Evolutionary conservation across 345 rosid genomes (phyloP).

Genomic region (Punica granatum): DNA sequence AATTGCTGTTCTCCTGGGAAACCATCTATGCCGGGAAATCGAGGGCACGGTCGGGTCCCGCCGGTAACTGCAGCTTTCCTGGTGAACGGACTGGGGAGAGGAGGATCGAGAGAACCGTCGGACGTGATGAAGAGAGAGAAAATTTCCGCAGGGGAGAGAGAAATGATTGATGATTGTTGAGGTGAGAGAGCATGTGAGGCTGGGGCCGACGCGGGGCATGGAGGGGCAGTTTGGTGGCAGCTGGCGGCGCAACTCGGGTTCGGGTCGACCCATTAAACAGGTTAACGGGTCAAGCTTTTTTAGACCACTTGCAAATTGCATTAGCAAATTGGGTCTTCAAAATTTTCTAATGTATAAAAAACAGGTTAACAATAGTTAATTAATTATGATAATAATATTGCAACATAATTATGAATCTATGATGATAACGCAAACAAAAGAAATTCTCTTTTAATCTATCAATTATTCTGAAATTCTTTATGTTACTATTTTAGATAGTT

Average conservation of each 20-base stretch:
- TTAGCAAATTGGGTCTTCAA: too few relatives aligned
- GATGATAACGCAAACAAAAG: too few relatives aligned
- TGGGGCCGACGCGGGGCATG: neutral
- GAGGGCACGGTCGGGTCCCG: neutral
- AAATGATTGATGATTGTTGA: neutral
- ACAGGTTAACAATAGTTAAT: too few relatives aligned
- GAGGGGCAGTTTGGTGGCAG: neutral
- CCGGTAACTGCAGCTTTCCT: neutral
- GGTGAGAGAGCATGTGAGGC: neutral
- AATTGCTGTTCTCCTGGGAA: constrained; percentile 57
- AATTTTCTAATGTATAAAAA: too few relatives aligned
- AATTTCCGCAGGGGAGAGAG: too few relatives aligned
- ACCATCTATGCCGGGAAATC: constrained; percentile 31
- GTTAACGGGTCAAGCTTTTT: neutral
- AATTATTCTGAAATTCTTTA: neutral
- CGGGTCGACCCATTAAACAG: neutral
- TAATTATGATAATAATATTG: too few relatives aligned
- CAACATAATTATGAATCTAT: too few relatives aligned
- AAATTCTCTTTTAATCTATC: neutral
- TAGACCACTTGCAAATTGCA: neutral
- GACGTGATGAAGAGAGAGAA: neutral
- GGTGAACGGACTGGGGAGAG: neutral
- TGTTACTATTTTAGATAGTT: too few relatives aligned
- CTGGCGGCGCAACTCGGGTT: neutral
- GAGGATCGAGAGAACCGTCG: neutral